Conservation (phyloP, 2,329 filamentous ascomycete genomes). For the Cladosporium sp. region DNA sequence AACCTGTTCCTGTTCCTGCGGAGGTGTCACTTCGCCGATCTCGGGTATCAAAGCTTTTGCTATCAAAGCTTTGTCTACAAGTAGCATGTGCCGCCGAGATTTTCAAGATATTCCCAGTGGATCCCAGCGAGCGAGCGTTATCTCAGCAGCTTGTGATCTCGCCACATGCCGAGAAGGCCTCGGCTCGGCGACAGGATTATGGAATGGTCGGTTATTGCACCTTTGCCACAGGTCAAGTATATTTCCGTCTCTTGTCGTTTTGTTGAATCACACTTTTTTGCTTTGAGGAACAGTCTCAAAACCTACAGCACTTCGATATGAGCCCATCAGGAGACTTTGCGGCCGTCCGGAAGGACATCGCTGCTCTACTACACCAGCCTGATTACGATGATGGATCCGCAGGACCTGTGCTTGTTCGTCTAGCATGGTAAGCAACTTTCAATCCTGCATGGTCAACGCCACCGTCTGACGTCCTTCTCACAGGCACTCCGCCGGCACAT, state of each 20-base stretch:
- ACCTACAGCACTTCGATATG: neutral
- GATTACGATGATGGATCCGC: constrained; percentile 66
- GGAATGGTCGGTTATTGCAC: neutral
- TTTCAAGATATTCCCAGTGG: constrained; percentile 2
- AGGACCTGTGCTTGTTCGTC: constrained; percentile 62
- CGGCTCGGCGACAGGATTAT: constrained; percentile 11
- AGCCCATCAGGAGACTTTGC: constrained; percentile 34
- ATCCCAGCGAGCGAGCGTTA: neutral
- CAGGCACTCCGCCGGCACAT: constrained; percentile 65
- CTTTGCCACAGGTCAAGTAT: constrained; percentile 17
- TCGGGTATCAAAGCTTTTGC: constrained; percentile 7
- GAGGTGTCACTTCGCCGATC: neutral
- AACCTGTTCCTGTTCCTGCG: constrained; percentile 17
- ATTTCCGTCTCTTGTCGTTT: neutral
- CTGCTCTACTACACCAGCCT: constrained; percentile 47
- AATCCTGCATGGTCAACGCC: neutral
- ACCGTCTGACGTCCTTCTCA: constrained; percentile 3
- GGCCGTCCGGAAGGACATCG: constrained; percentile 56
- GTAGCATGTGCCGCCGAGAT: constrained; percentile 11
- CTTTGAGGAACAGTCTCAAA: neutral
- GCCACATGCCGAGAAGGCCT: constrained; percentile 7
- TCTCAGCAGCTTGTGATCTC: constrained; percentile 6
- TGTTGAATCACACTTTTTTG: neutral
- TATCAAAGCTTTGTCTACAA: too few relatives aligned
- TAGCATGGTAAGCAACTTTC: constrained; percentile 55